Base-by-base conservation (phyloP, 495 filamentous ascomycete species). In the Bryoglossum gracile region DNA sequence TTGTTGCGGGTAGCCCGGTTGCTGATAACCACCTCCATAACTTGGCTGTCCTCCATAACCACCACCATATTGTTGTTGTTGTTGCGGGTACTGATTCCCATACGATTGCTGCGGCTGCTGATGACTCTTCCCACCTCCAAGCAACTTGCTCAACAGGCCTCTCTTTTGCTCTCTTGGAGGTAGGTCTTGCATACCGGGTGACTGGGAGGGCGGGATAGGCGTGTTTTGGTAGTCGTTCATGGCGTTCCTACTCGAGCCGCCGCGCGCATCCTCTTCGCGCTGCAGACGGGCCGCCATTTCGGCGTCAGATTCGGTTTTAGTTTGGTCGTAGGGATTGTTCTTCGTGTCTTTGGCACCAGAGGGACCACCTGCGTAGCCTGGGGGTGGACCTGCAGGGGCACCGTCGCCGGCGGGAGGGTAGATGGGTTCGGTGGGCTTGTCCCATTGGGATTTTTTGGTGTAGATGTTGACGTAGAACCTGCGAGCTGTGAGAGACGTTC, bases 401-500 rank as follows among this genome's bases (percentile, higher is more conserved):
- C 58, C 63, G 48, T 65, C 61, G 25, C 50, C 58, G 41, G 59
- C 54, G 23, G 70, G 63, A 18, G 71, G 72, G n/a, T 72, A 69
- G 47, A 78, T 71, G 14, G 83, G 77, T 42, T 71, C 67, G 32
- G 78, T 82, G 21, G 89, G 89, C 38, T 69, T 76, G 3, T 92
- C 85, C 88, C 89, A 95, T 76, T 88, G 84, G 3, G 89, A 94
- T 56, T 80, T 76, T 56, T 88, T 89, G 54, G 87, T 94, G 62
- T 80, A 79, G 48, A 82, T 80, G 66, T 95, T 87, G 37, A 94
- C 80, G 69, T 82, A 95, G 76, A 89, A 95, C 84, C 86, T 88
- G 24, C 52, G 58, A 41, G 28, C 33, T 46, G 32, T 13, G 25
- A 30, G 9, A 23, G 34, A 2, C 21, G 19, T 16, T 43, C 35